These are phyloP conservation scores for Saposhnikovia divaricata DNA, from an alignment of 129 eudicot species.

Conservation along the genomic window DNA sequence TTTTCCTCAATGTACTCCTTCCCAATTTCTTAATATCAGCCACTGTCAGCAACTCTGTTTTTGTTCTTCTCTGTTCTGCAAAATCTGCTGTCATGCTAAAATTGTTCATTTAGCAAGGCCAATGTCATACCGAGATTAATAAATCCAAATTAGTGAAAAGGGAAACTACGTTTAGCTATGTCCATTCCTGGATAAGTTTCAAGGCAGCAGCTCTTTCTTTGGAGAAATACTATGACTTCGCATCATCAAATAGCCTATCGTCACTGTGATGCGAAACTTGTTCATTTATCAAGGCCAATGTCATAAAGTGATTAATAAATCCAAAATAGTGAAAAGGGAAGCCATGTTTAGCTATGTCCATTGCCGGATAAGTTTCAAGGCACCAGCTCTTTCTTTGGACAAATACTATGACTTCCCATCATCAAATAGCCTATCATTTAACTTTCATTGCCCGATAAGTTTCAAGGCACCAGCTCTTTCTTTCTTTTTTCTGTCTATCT, in stretches of 20 bases:
- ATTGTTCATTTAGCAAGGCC: too few species aligned
- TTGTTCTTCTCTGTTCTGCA: too few species aligned
- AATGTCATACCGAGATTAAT: too few species aligned
- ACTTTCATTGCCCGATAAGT: too few species aligned
- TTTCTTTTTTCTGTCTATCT: too few species aligned
- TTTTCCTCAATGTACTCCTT: too few species aligned
- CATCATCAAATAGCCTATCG: neutral
- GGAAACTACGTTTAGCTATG: neutral
- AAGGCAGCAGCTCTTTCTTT: neutral
- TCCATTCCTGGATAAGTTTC: neutral
- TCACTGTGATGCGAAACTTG: too few species aligned
- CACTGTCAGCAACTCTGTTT: too few species aligned
- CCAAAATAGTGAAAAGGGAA: neutral
- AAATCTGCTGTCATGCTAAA: too few species aligned
- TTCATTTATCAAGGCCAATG: neutral
- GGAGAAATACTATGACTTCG: neutral
- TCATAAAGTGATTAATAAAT: neutral
- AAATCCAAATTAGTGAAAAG: too few species aligned
- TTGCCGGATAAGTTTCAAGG: neutral
- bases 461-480: too few species aligned
- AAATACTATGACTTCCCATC: neutral
- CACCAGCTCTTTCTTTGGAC: neutral
- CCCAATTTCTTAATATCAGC: too few species aligned
- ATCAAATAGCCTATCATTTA: neutral
- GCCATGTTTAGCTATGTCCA: neutral